Evolutionary conservation across 2,329 filamentous ascomycete genomes (phyloP).

Genomic region (Botrytis medusae): DNA sequence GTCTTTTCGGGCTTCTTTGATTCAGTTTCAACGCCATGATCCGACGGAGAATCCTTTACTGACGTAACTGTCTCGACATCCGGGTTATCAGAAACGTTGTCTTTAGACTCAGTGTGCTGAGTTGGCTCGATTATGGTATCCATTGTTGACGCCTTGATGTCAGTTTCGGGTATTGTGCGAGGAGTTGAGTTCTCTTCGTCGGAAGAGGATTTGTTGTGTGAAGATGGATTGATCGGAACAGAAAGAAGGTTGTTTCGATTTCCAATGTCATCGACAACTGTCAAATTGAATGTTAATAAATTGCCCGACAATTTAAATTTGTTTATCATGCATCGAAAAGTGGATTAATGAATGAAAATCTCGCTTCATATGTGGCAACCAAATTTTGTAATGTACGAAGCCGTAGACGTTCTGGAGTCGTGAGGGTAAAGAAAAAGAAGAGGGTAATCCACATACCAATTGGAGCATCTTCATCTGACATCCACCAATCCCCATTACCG

Average conservation of each 20-base stretch:
- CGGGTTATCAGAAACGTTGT: neutral
- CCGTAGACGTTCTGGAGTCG: neutral
- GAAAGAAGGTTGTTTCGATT: constrained; percentile 54
- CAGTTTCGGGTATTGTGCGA: constrained; percentile 8
- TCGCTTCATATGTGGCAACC: neutral
- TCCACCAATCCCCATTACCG: constrained; percentile 68
- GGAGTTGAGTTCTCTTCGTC: constrained; percentile 12
- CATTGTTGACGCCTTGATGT: constrained; percentile 1
- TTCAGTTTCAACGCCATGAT: neutral
- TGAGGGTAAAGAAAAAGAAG: neutral
- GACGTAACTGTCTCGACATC: neutral
- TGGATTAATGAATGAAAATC: neutral
- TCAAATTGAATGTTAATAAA: constrained; percentile 16
- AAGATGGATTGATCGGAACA: constrained; percentile 33
- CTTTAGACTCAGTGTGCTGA: neutral
- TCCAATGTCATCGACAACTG: constrained; percentile 52
- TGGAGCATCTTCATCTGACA: constrained; percentile 61
- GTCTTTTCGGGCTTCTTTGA: neutral
- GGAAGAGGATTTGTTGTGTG: constrained; percentile 15
- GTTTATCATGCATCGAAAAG: neutral
- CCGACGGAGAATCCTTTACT: neutral
- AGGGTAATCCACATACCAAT: constrained; percentile 50
- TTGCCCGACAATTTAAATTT: neutral
- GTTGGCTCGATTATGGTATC: neutral
- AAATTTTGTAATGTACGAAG: neutral